Evolutionary conservation across 108 stramenopile species (phyloP).

Genomic region (Cyclotella baltica): DNA sequence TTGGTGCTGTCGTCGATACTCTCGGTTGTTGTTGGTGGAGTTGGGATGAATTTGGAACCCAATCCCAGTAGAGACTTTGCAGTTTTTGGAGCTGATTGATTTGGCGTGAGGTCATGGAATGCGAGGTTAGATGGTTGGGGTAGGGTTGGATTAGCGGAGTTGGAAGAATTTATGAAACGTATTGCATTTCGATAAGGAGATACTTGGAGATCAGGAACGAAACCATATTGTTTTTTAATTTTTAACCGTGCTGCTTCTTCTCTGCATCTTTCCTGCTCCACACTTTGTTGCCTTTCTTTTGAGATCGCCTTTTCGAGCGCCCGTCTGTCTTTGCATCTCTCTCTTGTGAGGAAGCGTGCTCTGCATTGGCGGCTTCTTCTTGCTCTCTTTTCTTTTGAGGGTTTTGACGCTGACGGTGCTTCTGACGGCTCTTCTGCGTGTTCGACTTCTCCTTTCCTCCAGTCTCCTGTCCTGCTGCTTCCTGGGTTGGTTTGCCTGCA

Average conservation of each 20-base stretch:
- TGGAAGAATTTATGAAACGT: background rate
- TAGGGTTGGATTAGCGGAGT: background rate
- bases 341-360: background rate
- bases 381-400: too few relatives aligned
- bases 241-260: background rate
- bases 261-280: background rate
- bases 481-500: too few relatives aligned
- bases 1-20: background rate
- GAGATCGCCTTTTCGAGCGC: background rate
- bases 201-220: background rate
- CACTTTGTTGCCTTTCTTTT: background rate
- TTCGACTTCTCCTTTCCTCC: too few relatives aligned
- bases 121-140: background rate
- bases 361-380: background rate
- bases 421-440: too few relatives aligned
- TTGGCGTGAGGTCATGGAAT: background rate
- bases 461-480: too few relatives aligned
- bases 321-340: background rate
- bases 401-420: too few relatives aligned
- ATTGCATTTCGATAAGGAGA: slow-evolving; percentile 11
- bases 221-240: slow-evolving; percentile 3
- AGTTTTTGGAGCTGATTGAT: background rate
- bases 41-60: background rate
- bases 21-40: background rate
- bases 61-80: slow-evolving; percentile 2